Evolutionary conservation across 805 yeast genomes (phyloP).

Genomic region (Tetrapisispora pingtungensis): DNA sequence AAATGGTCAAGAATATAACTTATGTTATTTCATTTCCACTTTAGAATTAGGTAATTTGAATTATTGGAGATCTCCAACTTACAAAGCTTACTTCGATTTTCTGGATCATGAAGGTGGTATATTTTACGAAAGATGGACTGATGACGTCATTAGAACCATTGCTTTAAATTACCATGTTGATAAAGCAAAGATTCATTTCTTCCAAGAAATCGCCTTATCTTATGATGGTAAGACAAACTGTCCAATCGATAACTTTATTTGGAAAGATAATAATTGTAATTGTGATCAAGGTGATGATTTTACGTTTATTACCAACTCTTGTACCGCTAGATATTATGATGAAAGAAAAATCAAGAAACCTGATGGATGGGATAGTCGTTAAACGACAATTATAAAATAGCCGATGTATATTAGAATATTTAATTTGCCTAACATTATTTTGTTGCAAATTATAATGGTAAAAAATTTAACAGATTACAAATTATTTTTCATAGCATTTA

Average conservation of each 20-base stretch:
- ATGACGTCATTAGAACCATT: constrained; percentile 80
- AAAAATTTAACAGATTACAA: too few relatives aligned
- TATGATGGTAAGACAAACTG: constrained; percentile 69
- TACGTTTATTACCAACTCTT: constrained; percentile 56
- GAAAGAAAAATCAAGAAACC: constrained; percentile 41
- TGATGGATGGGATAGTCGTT: constrained; percentile 44
- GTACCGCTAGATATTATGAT: constrained; percentile 49
- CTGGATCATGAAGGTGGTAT: constrained; percentile 71
- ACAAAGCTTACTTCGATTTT: constrained; percentile 52
- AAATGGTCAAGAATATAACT: constrained; percentile 58
- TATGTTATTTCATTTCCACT: constrained; percentile 83
- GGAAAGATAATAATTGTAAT: constrained; percentile 52
- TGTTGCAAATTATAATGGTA: too few relatives aligned
- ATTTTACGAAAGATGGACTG: constrained; percentile 88
- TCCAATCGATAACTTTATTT: constrained; percentile 53
- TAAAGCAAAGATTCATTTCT: constrained; percentile 55
- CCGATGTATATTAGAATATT: neutral
- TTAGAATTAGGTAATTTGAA: constrained; percentile 71
- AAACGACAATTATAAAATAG: neutral
- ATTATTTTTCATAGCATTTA: too few relatives aligned
- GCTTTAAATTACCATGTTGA: constrained; percentile 66
- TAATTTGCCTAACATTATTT: neutral
- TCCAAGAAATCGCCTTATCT: constrained; percentile 69
- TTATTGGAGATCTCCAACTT: constrained; percentile 64
- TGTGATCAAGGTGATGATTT: constrained; percentile 65